phyloP scores from a whole-genome alignment of 176 grass and related monocot species.

The sorghum (Sorghum bicolor) region DNA sequence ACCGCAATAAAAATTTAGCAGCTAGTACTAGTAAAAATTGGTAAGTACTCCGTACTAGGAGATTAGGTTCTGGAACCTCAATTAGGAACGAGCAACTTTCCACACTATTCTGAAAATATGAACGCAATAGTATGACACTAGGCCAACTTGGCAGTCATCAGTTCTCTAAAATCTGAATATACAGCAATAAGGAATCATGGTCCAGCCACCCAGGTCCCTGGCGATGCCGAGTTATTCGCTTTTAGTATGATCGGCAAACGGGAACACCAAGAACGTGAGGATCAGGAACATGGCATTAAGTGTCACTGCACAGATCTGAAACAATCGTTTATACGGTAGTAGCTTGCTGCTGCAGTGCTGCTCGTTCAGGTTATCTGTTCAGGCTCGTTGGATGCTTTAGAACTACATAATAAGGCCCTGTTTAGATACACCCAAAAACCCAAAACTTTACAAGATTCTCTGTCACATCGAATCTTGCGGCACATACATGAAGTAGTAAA shows the following conservation, averaged over 20 bases:
- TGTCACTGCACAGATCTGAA: slow-evolving; percentile 1
- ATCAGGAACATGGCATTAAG: background rate
- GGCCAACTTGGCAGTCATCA: background rate
- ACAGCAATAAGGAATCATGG: background rate
- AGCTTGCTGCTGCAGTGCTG: background rate
- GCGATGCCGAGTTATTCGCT: background rate
- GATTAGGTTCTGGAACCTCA: background rate
- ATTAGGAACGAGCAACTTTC: background rate
- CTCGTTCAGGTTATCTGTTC: background rate
- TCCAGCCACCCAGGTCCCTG: background rate
- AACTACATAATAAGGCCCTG: slow-evolving; percentile 23
- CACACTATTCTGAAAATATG: background rate
- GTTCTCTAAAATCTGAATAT: background rate
- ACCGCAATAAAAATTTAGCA: background rate
- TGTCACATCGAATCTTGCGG: too few relatives aligned
- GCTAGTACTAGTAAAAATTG: too few relatives aligned
- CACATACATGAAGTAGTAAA: too few relatives aligned
- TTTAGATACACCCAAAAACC: too few relatives aligned
- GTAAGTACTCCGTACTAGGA: too few relatives aligned
- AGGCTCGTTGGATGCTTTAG: slow-evolving; percentile 7
- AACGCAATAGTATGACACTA: background rate
- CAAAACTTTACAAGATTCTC: too few relatives aligned
- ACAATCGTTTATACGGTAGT: background rate
- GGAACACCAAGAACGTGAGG: background rate
- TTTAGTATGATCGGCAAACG: background rate